Evolutionary conservation across 2,329 filamentous ascomycete genomes (phyloP).

Genomic region (Pestalotiopsis sp.): DNA sequence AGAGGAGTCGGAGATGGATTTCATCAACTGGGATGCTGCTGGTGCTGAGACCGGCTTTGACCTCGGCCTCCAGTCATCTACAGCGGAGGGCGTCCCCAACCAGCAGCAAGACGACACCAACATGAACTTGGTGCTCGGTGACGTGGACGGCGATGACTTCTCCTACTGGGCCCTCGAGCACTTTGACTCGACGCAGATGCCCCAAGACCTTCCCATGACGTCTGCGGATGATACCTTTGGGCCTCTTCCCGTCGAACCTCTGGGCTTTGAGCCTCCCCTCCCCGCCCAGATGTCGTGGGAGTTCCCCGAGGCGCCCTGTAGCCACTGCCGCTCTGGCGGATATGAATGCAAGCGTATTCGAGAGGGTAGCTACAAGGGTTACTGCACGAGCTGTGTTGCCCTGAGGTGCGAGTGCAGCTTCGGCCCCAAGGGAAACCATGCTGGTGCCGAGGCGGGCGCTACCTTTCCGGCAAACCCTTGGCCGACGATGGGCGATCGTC

Average conservation of each 20-base stretch:
- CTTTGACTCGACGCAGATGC: constrained; percentile 47
- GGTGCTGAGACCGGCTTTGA: constrained; percentile 35
- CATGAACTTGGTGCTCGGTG: constrained; percentile 57
- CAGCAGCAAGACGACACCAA: constrained; percentile 23
- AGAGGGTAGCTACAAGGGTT: constrained; percentile 62
- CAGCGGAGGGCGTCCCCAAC: constrained; percentile 34
- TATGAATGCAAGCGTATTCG: constrained; percentile 64
- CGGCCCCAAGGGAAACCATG: constrained; percentile 37
- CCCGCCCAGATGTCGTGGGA: constrained; percentile 42
- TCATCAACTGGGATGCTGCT: constrained; percentile 63
- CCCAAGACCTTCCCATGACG: constrained; percentile 35
- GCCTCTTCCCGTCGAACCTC: constrained; percentile 24
- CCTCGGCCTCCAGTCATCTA: constrained; percentile 34
- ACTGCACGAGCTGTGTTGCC: constrained; percentile 65
- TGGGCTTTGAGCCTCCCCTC: constrained; percentile 10
- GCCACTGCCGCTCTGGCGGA: constrained; percentile 51
- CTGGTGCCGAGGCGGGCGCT: constrained; percentile 33
- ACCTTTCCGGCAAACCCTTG: constrained; percentile 50
- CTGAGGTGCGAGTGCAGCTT: constrained; percentile 62
- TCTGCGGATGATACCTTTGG: constrained; percentile 32
- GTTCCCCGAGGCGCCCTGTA: constrained; percentile 50
- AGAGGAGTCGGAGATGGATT: constrained; percentile 58
- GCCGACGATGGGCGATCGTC: constrained; percentile 46
- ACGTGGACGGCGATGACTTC: constrained; percentile 61
- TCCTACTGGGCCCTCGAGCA: constrained; percentile 63